These are phyloP conservation scores for Hanseniaspora pseudoguilliermondii DNA, from an alignment of 805 yeast species.

Conservation along the genomic window DNA sequence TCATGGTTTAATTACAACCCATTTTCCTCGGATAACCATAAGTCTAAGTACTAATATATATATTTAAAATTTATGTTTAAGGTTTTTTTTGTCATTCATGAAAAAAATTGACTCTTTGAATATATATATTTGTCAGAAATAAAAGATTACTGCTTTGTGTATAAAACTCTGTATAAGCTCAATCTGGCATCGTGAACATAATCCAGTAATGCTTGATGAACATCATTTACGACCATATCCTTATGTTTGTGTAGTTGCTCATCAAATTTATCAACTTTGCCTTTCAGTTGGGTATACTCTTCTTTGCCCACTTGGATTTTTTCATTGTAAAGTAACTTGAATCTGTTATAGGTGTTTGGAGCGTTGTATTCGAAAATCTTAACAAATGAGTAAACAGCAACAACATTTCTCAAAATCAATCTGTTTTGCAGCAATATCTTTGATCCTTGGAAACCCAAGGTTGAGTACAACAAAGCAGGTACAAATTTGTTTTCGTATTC, in stretches of 20 bases:
- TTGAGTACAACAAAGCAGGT: slow-evolving; percentile 21
- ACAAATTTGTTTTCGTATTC: slow-evolving; percentile 21
- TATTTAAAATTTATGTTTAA: background rate
- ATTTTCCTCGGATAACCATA: slow-evolving; percentile 1
- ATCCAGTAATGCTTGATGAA: slow-evolving; percentile 15
- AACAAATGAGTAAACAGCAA: slow-evolving; percentile 21
- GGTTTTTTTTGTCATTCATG: background rate
- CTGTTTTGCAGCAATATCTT: slow-evolving; percentile 20
- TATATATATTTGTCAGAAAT: background rate
- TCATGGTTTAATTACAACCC: slow-evolving; percentile 10
- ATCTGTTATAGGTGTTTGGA: slow-evolving; percentile 22
- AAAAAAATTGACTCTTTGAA: background rate
- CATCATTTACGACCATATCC: slow-evolving; percentile 1
- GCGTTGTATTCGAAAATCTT: slow-evolving; percentile 18
- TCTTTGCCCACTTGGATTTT: slow-evolving; percentile 18
- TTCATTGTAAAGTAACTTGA: slow-evolving; percentile 13
- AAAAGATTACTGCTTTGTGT: background rate
- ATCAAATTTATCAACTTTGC: slow-evolving; percentile 14
- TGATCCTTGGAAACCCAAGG: slow-evolving; percentile 23
- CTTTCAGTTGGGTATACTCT: slow-evolving; percentile 14
- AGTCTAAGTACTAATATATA: background rate
- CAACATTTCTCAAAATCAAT: slow-evolving; percentile 20
- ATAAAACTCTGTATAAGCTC: background rate
- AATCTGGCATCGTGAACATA: slow-evolving; percentile 13
- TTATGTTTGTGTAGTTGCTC: slow-evolving; percentile 13